phyloP scores from a whole-genome alignment of 2,329 filamentous ascomycete species.

The Chaetomium sp. region DNA sequence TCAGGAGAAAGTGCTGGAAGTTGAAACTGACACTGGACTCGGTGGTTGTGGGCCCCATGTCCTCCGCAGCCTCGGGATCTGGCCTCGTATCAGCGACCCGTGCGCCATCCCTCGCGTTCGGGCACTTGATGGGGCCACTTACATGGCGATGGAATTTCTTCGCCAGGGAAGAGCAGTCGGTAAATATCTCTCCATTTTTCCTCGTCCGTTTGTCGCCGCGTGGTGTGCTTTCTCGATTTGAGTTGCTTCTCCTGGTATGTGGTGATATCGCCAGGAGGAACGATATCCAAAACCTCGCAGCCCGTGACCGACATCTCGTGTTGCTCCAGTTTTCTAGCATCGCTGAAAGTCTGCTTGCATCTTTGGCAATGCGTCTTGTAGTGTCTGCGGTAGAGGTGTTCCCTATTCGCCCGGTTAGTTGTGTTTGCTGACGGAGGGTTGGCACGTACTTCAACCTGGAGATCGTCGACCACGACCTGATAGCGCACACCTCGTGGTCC shows the following conservation, averaged over 20 bases:
- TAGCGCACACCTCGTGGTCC: conserved; percentile 32
- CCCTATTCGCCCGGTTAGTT: conserved; percentile 25
- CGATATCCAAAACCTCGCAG: conserved; percentile 26
- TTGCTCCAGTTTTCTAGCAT: conserved; percentile 24
- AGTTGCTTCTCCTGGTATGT: conserved; percentile 32
- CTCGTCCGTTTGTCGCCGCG: conserved; percentile 29
- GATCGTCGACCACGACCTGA: conserved; percentile 32
- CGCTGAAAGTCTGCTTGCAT: conserved; percentile 32
- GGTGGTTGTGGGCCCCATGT: conserved; percentile 25
- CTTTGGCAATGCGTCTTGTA: conserved; percentile 34
- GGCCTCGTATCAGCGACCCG: conserved; percentile 26
- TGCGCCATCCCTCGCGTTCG: conserved; percentile 1
- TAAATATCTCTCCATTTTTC: conserved; percentile 37
- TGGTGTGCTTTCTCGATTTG: conserved; percentile 32
- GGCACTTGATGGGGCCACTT: conserved; percentile 19
- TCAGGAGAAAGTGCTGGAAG: conserved; percentile 34
- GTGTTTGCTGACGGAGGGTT: background rate
- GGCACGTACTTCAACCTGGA: conserved; percentile 33
- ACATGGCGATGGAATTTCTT: conserved; percentile 35
- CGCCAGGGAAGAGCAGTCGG: conserved; percentile 32
- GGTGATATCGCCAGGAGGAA: conserved; percentile 30
- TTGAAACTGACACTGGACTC: conserved; percentile 26
- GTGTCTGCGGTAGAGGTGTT: conserved; percentile 34
- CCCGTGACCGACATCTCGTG: conserved; percentile 30
- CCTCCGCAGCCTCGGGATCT: conserved; percentile 34